Conservation (phyloP, 2,329 filamentous ascomycete species). For the Neofusicoccum parvum region DNA sequence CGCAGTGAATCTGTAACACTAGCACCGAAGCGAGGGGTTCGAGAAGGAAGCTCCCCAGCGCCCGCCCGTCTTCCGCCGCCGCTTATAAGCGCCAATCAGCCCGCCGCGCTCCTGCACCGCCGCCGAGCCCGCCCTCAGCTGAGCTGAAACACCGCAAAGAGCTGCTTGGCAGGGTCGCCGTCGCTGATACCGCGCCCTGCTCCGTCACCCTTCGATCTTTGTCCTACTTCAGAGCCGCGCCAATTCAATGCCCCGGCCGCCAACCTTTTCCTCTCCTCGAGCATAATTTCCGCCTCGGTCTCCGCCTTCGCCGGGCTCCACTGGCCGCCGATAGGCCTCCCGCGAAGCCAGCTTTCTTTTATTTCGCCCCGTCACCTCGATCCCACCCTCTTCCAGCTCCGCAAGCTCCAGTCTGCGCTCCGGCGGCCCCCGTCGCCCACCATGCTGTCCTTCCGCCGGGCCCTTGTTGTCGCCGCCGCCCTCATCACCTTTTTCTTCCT, state of each 20-base stretch:
- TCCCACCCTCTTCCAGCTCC: not conserved
- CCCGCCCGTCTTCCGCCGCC: not conserved
- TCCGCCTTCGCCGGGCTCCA: slow-evolving; percentile 1
- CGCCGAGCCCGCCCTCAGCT: slow-evolving; percentile 16
- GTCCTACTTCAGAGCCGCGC: not conserved
- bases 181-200: not conserved
- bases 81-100: not conserved
- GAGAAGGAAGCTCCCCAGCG: not conserved
- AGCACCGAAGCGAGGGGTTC: slow-evolving; percentile 15
- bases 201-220: not conserved
- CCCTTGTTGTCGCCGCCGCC: slow-evolving; percentile 70
- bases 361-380: not conserved
- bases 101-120: slow-evolving; percentile 7
- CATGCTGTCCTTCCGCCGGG: slow-evolving; percentile 81
- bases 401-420: slow-evolving; percentile 19
- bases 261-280: not conserved
- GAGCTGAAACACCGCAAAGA: slow-evolving; percentile 14
- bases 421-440: slow-evolving; percentile 28
- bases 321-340: slow-evolving; percentile 11
- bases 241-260: not conserved
- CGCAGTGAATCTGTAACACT: slow-evolving; percentile 18
- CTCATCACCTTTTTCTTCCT: slow-evolving; percentile 71
- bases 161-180: slow-evolving; percentile 14
- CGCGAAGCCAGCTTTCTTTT: slow-evolving; percentile 5
- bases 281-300: slow-evolving; percentile 14